phyloP scores from a whole-genome alignment of 495 filamentous ascomycete species.

The Chaetomidium leptoderma region DNA sequence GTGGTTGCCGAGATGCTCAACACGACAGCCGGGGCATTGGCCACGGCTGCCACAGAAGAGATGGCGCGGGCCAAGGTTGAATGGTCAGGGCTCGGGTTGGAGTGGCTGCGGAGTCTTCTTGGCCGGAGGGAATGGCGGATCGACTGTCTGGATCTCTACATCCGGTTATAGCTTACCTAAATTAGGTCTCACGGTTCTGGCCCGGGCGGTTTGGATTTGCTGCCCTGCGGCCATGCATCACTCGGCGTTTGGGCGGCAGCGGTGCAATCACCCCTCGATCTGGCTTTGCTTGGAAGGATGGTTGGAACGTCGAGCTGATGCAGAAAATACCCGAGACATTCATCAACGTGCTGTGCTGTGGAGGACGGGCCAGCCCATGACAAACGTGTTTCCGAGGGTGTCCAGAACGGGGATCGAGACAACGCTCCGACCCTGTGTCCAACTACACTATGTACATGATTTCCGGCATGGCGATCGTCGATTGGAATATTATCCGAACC shows the following conservation, averaged over 20 bases:
- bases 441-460: no score
- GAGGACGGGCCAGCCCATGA: no score
- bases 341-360: no score
- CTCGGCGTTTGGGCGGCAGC: conserved; percentile 1
- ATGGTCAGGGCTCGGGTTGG: conserved; percentile 77
- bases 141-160: conserved; percentile 76
- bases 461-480: not conserved
- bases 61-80: conserved; percentile 53
- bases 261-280: not conserved
- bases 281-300: not conserved
- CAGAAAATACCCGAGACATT: no score
- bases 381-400: no score
- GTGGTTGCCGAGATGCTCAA: conserved; percentile 60
- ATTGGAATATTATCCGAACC: not conserved
- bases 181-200: not conserved
- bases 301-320: no score
- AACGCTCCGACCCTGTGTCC: no score
- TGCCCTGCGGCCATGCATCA: not conserved
- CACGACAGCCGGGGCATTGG: conserved; percentile 62
- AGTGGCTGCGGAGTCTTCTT: conserved; percentile 74
- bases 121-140: conserved; percentile 76
- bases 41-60: conserved; percentile 61
- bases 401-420: no score
- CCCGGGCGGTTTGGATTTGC: conserved; percentile 11
- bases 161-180: conserved; percentile 52